These are phyloP conservation scores for Bretschneidera sinensis DNA, from an alignment of 345 rosid species.

Conservation along the genomic window DNA sequence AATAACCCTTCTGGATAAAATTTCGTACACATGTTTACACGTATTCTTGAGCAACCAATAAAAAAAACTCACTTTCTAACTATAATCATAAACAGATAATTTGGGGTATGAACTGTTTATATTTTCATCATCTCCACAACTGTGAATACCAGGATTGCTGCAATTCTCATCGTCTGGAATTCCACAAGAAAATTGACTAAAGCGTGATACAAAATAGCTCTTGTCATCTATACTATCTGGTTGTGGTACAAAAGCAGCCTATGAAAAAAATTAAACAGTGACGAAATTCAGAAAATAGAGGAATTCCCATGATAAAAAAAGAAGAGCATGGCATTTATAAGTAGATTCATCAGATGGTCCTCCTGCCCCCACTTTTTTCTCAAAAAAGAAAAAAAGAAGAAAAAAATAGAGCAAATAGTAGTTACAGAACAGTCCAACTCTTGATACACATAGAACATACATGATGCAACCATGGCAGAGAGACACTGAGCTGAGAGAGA, in stretches of 20 bases:
- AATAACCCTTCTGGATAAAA: no score
- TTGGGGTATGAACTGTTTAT: background rate
- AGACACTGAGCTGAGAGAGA: no score
- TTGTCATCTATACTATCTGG: constrained; percentile 67
- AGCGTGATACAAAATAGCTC: constrained; percentile 70
- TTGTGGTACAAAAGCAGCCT: constrained; percentile 79
- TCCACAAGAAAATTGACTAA: constrained; percentile 32
- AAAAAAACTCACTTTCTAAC: background rate
- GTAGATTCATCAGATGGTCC: no score
- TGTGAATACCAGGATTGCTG: constrained; percentile 34
- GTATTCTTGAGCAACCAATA: background rate
- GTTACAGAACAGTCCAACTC: background rate
- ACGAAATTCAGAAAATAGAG: background rate
- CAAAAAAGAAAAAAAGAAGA: no score
- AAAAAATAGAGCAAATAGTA: no score
- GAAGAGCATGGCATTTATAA: background rate
- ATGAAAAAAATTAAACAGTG: constrained; percentile 3
- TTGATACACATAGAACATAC: background rate
- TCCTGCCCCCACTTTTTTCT: background rate
- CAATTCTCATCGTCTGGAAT: constrained; percentile 34
- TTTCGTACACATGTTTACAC: no score
- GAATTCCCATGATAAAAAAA: background rate
- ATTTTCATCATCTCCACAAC: constrained; percentile 48
- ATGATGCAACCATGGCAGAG: no score
- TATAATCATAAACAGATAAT: background rate